Percentiles rank a stretch among this genome's conserved stretches.
Conservation (phyloP, 495 filamentous ascomycete species). For the Pseudevernia furfuracea region DNA sequence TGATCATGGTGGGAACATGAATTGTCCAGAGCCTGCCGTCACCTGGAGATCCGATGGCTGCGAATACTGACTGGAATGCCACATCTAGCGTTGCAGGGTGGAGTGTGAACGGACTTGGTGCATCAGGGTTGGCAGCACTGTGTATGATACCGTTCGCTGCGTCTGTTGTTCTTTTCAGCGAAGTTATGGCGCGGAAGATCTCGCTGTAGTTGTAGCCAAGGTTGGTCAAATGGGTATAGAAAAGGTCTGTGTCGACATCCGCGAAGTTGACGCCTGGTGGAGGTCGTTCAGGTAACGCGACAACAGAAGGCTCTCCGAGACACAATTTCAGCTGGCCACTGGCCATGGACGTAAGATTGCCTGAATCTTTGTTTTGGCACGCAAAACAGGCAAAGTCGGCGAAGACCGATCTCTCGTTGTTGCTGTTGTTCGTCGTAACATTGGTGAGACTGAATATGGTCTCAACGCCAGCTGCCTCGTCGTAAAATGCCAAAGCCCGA, state of each 20-base stretch:
- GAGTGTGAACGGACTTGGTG: conserved; percentile 16
- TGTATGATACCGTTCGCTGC: background rate
- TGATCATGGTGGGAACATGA: conserved; percentile 33
- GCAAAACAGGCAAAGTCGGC: conserved; percentile 1
- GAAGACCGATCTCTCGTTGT: background rate
- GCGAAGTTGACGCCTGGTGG: background rate
- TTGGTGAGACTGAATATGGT: conserved; percentile 30
- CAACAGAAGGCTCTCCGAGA: background rate
- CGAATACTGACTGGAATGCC: conserved; percentile 38
- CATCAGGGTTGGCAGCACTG: background rate
- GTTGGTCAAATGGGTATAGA: conserved; percentile 41
- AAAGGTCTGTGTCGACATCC: conserved; percentile 32
- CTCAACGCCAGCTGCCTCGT: conserved; percentile 32
- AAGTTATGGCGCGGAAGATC: conserved; percentile 34
- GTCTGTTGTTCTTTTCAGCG: conserved; percentile 24
- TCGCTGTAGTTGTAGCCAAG: conserved; percentile 38
- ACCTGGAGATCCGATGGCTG: conserved; percentile 31
- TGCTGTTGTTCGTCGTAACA: background rate
- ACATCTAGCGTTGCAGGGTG: conserved; percentile 39
- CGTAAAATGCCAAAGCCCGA: conserved; percentile 46
- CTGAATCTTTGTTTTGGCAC: background rate
- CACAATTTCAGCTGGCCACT: background rate
- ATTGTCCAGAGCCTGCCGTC: conserved; percentile 30
- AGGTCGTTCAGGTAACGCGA: background rate
- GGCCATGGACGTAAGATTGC: background rate